Conservation (phyloP, 345 rosid genomes). For the Rubroshorea leprosula region DNA sequence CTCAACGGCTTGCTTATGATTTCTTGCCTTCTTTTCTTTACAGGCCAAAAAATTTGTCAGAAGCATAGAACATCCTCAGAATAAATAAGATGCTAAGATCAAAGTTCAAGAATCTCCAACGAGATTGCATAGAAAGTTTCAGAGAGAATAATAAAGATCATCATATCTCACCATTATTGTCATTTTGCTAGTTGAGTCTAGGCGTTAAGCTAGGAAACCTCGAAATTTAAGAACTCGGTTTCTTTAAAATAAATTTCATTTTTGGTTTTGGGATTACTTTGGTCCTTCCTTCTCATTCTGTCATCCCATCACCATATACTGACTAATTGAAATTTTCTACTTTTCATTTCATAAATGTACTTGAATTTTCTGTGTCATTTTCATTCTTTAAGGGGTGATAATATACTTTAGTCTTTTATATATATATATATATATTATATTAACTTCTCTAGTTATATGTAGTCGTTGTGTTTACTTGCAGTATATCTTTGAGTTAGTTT, state of each 20-base stretch:
- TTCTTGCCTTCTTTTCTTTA: neutral
- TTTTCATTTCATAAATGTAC: too few species aligned
- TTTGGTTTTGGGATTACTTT: conserved; percentile 1
- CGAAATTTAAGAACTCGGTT: neutral
- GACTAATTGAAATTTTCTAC: too few species aligned
- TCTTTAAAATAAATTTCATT: conserved; percentile 9
- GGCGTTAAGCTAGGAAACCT: neutral
- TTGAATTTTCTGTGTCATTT: too few species aligned
- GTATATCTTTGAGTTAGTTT: too few species aligned
- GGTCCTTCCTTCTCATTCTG: neutral
- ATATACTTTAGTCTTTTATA: too few species aligned
- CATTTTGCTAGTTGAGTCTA: neutral
- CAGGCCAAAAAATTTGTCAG: conserved; percentile 64
- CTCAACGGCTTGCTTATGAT: neutral
- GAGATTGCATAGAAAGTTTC: conserved; percentile 15
- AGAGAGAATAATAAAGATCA: conserved; percentile 18
- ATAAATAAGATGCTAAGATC: neutral
- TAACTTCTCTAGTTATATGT: too few species aligned
- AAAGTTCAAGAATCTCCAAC: conserved; percentile 6
- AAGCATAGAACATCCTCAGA: conserved; percentile 42
- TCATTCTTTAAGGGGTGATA: too few species aligned
- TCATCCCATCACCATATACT: too few species aligned
- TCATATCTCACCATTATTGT: conserved; percentile 7
- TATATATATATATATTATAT: too few species aligned
- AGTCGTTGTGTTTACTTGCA: too few species aligned